Conservation (phyloP, 2,329 filamentous ascomycete genomes). For the Mollisia scopiformis region DNA sequence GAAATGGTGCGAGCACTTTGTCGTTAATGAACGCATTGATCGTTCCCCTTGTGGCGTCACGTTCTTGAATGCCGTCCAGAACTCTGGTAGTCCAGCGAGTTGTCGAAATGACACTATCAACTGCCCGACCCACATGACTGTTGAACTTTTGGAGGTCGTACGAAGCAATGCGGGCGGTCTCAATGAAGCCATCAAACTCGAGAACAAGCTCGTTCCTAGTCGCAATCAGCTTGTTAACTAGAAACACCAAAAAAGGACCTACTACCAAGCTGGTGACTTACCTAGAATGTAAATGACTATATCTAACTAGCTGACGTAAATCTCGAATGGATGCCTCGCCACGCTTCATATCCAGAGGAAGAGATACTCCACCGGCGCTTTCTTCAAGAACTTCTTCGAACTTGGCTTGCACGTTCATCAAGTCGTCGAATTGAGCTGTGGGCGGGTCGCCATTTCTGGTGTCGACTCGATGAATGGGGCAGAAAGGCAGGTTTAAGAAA, state of each 20-base stretch:
- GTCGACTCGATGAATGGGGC: slow-evolving; percentile 39
- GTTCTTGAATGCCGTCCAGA: slow-evolving; percentile 36
- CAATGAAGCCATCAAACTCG: slow-evolving; percentile 78
- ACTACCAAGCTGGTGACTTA: slow-evolving; percentile 23
- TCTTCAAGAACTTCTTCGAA: slow-evolving; percentile 77
- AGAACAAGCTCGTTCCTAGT: slow-evolving; percentile 69
- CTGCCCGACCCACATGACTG: slow-evolving; percentile 71
- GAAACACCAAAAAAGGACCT: background rate
- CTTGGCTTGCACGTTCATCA: slow-evolving; percentile 74
- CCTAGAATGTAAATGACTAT: slow-evolving; percentile 66
- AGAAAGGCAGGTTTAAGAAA: slow-evolving; percentile 66
- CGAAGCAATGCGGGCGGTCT: slow-evolving; percentile 65
- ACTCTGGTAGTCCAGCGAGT: slow-evolving; percentile 73
- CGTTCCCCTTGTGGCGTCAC: slow-evolving; percentile 29
- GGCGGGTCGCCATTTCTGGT: slow-evolving; percentile 25
- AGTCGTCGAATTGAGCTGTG: slow-evolving; percentile 67
- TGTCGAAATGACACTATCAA: slow-evolving; percentile 75
- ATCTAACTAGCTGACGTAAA: slow-evolving; percentile 70
- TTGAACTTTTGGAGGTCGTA: slow-evolving; percentile 76
- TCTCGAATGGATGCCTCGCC: slow-evolving; percentile 76
- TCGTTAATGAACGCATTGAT: slow-evolving; percentile 48
- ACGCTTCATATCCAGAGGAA: slow-evolving; percentile 80
- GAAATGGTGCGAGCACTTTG: slow-evolving; percentile 61
- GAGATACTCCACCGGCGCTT: slow-evolving; percentile 63
- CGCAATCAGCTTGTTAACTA: background rate